A percentile compares a stretch with the other conserved stretches of the same genome.
phyloP scores from a whole-genome alignment of 1,284 basidiomycete genomes.

The Fomitopsis schrenkii region DNA sequence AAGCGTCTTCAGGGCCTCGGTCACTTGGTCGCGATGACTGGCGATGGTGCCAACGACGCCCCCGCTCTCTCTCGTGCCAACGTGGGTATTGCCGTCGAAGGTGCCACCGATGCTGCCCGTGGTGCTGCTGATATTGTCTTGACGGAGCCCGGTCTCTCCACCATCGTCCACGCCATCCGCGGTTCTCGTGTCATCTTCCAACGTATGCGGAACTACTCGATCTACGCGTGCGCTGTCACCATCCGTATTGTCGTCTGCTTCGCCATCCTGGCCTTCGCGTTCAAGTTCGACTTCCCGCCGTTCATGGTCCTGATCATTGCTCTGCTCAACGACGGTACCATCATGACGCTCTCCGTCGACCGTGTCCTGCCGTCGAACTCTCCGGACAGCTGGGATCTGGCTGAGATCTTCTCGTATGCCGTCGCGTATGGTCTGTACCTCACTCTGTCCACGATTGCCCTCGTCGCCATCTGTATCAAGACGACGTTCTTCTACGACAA shows the following conservation, averaged over 20 bases:
- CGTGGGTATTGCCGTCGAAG: constrained; percentile 96
- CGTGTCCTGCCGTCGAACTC: constrained; percentile 91
- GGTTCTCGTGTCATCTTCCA: constrained; percentile 97
- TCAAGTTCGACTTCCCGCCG: constrained; percentile 97
- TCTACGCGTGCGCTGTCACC: constrained; percentile 89
- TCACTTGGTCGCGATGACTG: constrained; percentile 89
- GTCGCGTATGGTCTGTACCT: constrained; percentile 94
- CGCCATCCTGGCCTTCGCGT: constrained; percentile 91
- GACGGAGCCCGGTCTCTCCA: constrained; percentile 93
- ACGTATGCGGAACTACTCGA: constrained; percentile 96
- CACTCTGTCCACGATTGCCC: constrained; percentile 81
- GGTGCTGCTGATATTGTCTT: constrained; percentile 95
- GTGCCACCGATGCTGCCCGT: constrained; percentile 93
- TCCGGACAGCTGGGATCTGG: constrained; percentile 93
- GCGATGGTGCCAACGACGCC: constrained; percentile 97
- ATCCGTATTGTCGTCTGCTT: constrained; percentile 99
- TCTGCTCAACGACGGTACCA: constrained; percentile 95
- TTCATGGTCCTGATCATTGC: constrained; percentile 99
- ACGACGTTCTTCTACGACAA: constrained; percentile 88
- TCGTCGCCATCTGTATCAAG: constrained; percentile 84
- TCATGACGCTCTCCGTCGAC: constrained; percentile 98
- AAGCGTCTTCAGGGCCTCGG: constrained; percentile 92
- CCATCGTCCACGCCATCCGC: constrained; percentile 95
- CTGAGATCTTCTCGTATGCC: constrained; percentile 95
- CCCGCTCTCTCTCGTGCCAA: constrained; percentile 92